Percentiles rank a stretch among this genome's conserved stretches.
phyloP scores from a whole-genome alignment of 768 basidiomycete genomes.

The Suillus ampliporus region DNA sequence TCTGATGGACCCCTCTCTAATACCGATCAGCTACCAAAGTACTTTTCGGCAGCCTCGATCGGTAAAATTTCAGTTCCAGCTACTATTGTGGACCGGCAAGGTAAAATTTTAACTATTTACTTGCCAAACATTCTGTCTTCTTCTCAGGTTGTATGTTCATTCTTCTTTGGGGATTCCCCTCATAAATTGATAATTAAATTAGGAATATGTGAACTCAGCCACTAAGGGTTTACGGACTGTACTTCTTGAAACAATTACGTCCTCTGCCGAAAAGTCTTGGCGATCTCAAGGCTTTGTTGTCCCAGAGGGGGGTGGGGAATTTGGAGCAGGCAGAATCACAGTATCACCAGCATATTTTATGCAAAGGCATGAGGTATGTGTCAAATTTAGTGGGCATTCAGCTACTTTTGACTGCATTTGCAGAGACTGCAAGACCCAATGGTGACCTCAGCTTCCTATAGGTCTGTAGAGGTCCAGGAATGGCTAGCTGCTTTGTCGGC shows the following conservation, averaged over 20 bases:
- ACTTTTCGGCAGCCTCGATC: neutral
- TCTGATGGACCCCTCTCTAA: neutral
- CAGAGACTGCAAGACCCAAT: neutral
- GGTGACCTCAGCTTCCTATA: neutral
- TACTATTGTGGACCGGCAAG: neutral
- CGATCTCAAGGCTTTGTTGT: neutral
- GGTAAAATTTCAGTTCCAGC: neutral
- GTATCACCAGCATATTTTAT: neutral
- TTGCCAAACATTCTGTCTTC: neutral
- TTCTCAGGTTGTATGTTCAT: neutral
- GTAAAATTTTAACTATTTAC: neutral
- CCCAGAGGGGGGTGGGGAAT: neutral
- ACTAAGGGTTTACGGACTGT: neutral
- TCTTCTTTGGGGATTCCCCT: neutral
- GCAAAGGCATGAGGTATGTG: neutral
- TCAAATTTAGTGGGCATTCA: too few relatives aligned
- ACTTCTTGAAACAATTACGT: neutral
- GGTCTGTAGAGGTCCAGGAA: neutral
- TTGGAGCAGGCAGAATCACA: neutral
- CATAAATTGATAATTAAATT: neutral
- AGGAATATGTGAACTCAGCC: neutral
- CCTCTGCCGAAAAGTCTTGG: neutral
- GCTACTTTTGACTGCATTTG: neutral
- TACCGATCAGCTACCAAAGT: neutral
- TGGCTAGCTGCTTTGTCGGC: neutral